Evolutionary conservation across 2,329 filamentous ascomycete species (phyloP).

Genomic region (Penicillium sp.): DNA sequence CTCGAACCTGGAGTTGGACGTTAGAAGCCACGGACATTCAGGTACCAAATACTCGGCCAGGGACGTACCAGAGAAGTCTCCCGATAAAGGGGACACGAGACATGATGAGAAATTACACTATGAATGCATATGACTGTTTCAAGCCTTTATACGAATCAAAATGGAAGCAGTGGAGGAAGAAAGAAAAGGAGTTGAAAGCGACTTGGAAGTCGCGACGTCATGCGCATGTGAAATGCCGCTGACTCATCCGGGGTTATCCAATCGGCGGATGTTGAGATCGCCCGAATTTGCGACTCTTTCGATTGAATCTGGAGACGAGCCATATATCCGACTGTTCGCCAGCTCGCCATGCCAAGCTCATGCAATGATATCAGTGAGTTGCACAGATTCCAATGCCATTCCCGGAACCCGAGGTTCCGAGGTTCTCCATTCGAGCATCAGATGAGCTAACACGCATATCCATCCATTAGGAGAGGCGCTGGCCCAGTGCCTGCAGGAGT

Average conservation of each 20-base stretch:
- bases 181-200: neutral
- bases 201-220: conserved; percentile 19
- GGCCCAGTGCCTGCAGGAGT: conserved; percentile 90
- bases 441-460: conserved; percentile 18
- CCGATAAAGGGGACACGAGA: conserved; percentile 60
- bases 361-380: conserved; percentile 91
- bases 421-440: neutral
- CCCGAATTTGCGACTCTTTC: conserved; percentile 16
- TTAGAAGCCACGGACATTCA: conserved; percentile 5
- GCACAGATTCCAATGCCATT: conserved; percentile 3
- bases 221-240: conserved; percentile 31
- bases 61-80: conserved; percentile 50
- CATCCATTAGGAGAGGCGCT: conserved; percentile 70
- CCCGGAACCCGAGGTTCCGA: too few species aligned
- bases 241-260: conserved; percentile 33
- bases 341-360: conserved; percentile 74
- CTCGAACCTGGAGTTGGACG: conserved; percentile 57
- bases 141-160: neutral
- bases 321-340: neutral
- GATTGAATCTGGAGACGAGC: neutral
- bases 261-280: conserved; percentile 13
- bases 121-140: neutral
- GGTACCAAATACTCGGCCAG: neutral
- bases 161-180: neutral
- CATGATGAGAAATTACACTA: conserved; percentile 37